These are phyloP conservation scores for Xylariaceae sp. DNA, from an alignment of 2,329 filamentous ascomycete species.

Conservation along the genomic window DNA sequence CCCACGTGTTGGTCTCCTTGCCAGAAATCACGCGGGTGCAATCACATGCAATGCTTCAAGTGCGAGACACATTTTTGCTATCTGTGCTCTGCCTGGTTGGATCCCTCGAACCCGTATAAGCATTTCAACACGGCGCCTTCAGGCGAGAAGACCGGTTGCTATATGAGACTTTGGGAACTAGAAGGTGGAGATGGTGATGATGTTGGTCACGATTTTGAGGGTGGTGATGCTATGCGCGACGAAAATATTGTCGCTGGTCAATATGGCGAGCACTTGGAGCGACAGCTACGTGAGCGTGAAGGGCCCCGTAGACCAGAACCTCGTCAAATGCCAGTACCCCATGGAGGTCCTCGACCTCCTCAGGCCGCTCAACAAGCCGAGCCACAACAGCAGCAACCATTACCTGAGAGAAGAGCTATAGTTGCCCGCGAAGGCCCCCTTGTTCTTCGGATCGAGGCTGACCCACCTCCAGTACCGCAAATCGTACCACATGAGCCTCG, in stretches of 20 bases:
- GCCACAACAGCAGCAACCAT: constrained; percentile 27
- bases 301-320: constrained; percentile 26
- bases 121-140: constrained; percentile 71
- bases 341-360: constrained; percentile 23
- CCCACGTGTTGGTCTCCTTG: constrained; percentile 80
- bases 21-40: constrained; percentile 91
- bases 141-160: constrained; percentile 59
- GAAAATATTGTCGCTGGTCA: constrained; percentile 21
- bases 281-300: constrained; percentile 25
- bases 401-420: constrained; percentile 35
- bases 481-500: constrained; percentile 25
- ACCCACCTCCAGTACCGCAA: constrained; percentile 27
- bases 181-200: constrained; percentile 69
- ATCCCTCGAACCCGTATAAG: constrained; percentile 72
- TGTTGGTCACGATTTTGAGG: constrained; percentile 42
- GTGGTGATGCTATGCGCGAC: constrained; percentile 30
- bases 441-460: constrained; percentile 48
- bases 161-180: constrained; percentile 83
- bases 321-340: constrained; percentile 3
- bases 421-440: constrained; percentile 54
- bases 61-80: constrained; percentile 95
- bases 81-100: constrained; percentile 82
- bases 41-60: constrained; percentile 91
- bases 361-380: constrained; percentile 10
- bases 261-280: constrained; percentile 22